Percentiles rank a stretch among this genome's conserved stretches.
These are phyloP conservation scores for Chytridiales sp. DNA, from an alignment of 371 early-diverging fungal genomes.

Conservation along the genomic window DNA sequence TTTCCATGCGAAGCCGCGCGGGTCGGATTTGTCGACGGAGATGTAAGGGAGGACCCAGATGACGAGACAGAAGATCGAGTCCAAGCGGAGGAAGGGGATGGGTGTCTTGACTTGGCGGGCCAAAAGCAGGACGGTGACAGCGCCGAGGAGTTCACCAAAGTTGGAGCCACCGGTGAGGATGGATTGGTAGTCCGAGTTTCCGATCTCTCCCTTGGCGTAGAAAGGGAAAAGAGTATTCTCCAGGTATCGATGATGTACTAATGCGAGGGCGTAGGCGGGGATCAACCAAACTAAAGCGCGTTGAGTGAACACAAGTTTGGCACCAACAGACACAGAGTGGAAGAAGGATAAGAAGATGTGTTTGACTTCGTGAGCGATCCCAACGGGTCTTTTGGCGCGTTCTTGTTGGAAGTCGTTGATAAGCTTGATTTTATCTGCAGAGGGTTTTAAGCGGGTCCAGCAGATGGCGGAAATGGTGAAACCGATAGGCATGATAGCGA, in stretches of 20 bases:
- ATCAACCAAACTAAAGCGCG: constrained; percentile 54
- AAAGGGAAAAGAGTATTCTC: constrained; percentile 47
- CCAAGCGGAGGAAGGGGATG: constrained; percentile 46
- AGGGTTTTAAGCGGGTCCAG: constrained; percentile 47
- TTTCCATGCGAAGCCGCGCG: constrained; percentile 29
- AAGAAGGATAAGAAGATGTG: constrained; percentile 40
- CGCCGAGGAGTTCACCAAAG: constrained; percentile 53
- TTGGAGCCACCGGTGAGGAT: constrained; percentile 53
- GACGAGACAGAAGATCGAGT: constrained; percentile 28
- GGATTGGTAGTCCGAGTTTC: constrained; percentile 39
- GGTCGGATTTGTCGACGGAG: neutral
- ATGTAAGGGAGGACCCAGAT: constrained; percentile 5
- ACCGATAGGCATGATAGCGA: constrained; percentile 45
- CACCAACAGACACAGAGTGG: constrained; percentile 39
- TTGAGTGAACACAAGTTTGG: constrained; percentile 41
- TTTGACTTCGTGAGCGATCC: constrained; percentile 12
- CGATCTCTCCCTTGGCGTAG: constrained; percentile 44
- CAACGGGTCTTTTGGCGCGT: constrained; percentile 9
- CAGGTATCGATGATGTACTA: constrained; percentile 55
- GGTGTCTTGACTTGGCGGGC: constrained; percentile 39
- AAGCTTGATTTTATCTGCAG: constrained; percentile 19
- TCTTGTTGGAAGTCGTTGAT: neutral
- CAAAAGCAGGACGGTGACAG: constrained; percentile 41
- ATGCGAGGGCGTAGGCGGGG: constrained; percentile 51
- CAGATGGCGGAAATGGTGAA: constrained; percentile 40